phyloP scores from a whole-genome alignment of 2,329 filamentous ascomycete species.

The Fusarium sp. region DNA sequence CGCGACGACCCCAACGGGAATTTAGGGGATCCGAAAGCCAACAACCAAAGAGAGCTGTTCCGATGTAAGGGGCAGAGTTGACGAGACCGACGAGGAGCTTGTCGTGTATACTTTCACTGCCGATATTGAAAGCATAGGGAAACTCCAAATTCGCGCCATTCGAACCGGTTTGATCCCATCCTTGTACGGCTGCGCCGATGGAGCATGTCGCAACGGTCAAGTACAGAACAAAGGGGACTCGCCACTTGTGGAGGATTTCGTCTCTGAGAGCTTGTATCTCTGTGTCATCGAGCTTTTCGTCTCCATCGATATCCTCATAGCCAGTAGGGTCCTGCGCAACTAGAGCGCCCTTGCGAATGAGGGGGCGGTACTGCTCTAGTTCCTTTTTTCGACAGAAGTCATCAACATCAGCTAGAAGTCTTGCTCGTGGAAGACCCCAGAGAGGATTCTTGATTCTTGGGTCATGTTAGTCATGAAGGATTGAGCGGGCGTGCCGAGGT shows the following conservation, averaged over 20 bases:
- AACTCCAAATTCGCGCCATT: conserved; percentile 74
- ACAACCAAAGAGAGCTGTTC: conserved; percentile 63
- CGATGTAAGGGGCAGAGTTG: conserved; percentile 67
- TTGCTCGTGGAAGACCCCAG: conserved; percentile 61
- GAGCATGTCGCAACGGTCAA: conserved; percentile 75
- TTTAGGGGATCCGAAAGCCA: conserved; percentile 75
- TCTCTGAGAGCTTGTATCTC: conserved; percentile 69
- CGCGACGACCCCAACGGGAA: conserved; percentile 56
- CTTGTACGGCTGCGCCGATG: conserved; percentile 75
- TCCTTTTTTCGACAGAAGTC: conserved; percentile 70
- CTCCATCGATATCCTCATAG: conserved; percentile 68
- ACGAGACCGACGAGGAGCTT: conserved; percentile 71
- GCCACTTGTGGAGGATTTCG: conserved; percentile 75
- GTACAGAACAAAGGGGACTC: conserved; percentile 69
- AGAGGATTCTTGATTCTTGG: conserved; percentile 59
- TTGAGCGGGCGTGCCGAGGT: too few species aligned
- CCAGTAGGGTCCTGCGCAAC: conserved; percentile 75
- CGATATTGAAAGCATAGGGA: conserved; percentile 61
- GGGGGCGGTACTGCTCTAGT: conserved; percentile 65
- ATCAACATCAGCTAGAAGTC: conserved; percentile 66
- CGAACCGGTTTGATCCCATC: conserved; percentile 74
- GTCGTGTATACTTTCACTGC: conserved; percentile 48
- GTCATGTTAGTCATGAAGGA: conserved; percentile 23
- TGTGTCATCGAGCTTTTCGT: conserved; percentile 66
- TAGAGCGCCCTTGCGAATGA: conserved; percentile 76